Conservation (phyloP, 2,329 filamentous ascomycete genomes). For the Fusarium citri region DNA sequence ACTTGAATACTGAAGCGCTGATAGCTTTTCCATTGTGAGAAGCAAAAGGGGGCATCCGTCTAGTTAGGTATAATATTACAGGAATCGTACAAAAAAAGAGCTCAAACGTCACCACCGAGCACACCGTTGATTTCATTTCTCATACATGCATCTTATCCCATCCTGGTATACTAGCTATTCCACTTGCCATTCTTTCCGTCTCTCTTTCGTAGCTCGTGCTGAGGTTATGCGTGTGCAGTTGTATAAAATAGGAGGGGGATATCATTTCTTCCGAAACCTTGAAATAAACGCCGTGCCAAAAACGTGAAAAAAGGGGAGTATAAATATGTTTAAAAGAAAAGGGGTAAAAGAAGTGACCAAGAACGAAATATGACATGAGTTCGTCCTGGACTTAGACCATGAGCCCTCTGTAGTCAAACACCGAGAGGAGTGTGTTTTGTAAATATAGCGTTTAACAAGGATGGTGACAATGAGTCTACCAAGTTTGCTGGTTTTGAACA, state of each 20-base stretch:
- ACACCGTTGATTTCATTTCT: conserved; percentile 27
- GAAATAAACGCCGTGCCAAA: conserved; percentile 43
- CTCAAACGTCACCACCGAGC: conserved; percentile 4
- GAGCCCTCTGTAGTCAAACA: conserved; percentile 36
- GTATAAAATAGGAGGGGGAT: conserved; percentile 44
- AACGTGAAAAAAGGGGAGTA: conserved; percentile 1
- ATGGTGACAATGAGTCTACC: background rate
- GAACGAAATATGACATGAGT: background rate
- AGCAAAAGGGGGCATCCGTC: conserved; percentile 22
- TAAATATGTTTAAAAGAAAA: background rate
- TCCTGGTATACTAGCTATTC: conserved; percentile 22
- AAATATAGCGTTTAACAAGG: background rate
- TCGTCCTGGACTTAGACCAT: conserved; percentile 20
- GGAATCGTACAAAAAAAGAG: conserved; percentile 30
- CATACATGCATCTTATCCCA: conserved; percentile 10
- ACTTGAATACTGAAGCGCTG: background rate
- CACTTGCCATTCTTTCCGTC: conserved; percentile 23
- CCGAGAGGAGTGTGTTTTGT: conserved; percentile 30
- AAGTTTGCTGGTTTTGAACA: background rate
- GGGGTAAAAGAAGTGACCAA: background rate
- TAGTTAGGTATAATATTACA: conserved; percentile 43
- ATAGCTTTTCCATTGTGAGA: background rate
- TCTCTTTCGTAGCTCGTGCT: conserved; percentile 30
- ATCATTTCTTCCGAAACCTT: conserved; percentile 45
- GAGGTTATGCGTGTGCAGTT: conserved; percentile 23